Base-by-base conservation (phyloP, 345 rosid genomes). In the Hibiscus trionum region DNA sequence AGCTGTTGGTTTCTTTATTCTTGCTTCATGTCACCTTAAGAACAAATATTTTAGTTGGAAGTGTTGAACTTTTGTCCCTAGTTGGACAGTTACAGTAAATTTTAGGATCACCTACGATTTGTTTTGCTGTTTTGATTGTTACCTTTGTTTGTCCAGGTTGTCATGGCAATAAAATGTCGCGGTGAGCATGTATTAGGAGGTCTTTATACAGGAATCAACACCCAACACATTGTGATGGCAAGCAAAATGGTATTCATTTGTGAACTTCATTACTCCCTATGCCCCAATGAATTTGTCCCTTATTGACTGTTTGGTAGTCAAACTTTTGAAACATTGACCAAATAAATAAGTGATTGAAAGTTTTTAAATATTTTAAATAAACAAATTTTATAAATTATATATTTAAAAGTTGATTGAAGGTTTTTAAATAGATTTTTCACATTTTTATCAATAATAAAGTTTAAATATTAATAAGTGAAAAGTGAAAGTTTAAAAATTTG, bases 151-250 rank as follows among this genome's bases (percentile, higher is more conserved):
- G 50, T 72, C 69, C 55, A 93, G 98, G 96, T 91, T 76, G 97
- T 90, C 49, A 91, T 94, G 98, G 88, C 96, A 61, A 59, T 94
- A 70, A 91, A 89, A 82, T 91, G 97, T 76, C 87, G 91, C 44
- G 97, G 97, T 71, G 93, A 85, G 71, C 84, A 87, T 76, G 77
- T 81, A 4, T 76, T 92, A 55, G 97, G 91, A 75, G 99, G 97
- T 24, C 84, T 92, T 5, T 85, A 73, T 76, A 87, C 96, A 5
- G 99, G 97, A 78, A 86, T 91, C 21, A 81, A 90, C 80, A 82
- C 90, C 10, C 83, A 82, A 29, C 96, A 91, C 68, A 91, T 94
- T 75, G 85, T 86, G 74, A 86, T 88, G 97, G 76, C 97, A 35
- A 94, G 97, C 96, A 90, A 88, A 85, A 92, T 95, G 99, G 99